phyloP scores from a whole-genome alignment of 192 early-diverging fungal species.

The Linnemannia elongata region DNA sequence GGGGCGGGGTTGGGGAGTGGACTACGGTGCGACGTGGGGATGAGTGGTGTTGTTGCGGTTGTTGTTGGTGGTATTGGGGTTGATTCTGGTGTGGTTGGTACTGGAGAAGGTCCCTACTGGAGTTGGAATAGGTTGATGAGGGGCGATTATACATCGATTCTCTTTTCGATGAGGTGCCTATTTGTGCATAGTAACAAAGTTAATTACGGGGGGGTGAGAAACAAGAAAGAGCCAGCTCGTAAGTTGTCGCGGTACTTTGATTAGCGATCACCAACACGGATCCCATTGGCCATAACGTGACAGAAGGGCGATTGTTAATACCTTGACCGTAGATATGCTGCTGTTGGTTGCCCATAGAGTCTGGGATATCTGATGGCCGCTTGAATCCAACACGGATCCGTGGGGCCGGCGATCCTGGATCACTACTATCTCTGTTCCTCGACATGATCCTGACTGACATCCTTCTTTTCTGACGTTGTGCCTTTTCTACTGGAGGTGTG shows the following conservation, averaged over 20 bases:
- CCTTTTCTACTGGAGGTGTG: background rate
- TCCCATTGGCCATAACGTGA: too few species aligned
- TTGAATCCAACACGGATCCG: slow-evolving; percentile 19
- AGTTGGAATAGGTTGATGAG: background rate
- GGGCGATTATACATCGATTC: background rate
- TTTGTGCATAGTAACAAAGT: background rate
- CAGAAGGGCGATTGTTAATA: background rate
- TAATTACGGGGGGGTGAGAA: background rate
- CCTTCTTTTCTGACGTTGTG: background rate
- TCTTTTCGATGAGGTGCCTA: background rate
- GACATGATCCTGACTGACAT: background rate
- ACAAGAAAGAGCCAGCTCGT: background rate
- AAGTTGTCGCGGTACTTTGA: background rate
- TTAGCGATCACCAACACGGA: background rate
- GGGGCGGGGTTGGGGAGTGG: background rate
- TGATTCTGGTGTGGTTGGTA: background rate
- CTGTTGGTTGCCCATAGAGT: background rate
- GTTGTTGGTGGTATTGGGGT: background rate
- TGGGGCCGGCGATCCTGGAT: slow-evolving; percentile 17
- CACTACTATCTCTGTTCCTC: slow-evolving; percentile 6
- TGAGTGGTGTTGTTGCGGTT: background rate
- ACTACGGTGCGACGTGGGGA: background rate
- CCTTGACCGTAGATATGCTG: background rate
- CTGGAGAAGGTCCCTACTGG: background rate
- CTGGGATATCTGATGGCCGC: background rate